Percentiles rank a stretch among this genome's conserved stretches.
Conservation (phyloP, 306 rosid species). For the Notholithocarpus densiflorus region DNA sequence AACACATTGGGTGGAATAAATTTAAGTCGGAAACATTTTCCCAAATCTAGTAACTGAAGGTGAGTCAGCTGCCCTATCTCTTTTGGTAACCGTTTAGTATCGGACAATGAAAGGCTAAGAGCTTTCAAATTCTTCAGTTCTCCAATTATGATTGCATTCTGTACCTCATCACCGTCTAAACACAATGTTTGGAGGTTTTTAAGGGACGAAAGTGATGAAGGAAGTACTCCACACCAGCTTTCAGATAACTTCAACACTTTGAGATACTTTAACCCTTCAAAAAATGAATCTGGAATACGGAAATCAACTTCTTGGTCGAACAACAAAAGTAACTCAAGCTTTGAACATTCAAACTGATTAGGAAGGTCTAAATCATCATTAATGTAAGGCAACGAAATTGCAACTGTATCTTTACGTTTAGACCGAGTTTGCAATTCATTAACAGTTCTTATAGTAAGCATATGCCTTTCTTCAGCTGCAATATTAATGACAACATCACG, state of each 20-base stretch:
- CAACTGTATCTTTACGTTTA: fast-evolving
- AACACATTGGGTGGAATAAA: neutral
- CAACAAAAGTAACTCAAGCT: neutral
- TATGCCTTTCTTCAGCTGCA: no score
- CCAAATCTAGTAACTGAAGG: neutral
- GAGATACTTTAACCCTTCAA: neutral
- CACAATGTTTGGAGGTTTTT: neutral
- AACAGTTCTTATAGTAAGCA: neutral
- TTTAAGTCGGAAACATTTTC: fast-evolving
- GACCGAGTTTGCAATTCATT: neutral
- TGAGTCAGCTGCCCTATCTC: neutral
- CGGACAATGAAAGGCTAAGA: neutral
- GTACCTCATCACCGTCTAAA: neutral
- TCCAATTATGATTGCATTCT: neutral
- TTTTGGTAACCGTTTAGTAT: neutral
- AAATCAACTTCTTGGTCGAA: fast-evolving
- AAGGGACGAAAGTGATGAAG: neutral
- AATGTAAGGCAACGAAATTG: neutral
- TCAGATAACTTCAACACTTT: neutral
- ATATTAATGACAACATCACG: neutral
- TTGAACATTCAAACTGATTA: neutral
- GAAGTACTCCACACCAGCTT: neutral
- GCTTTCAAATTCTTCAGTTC: neutral
- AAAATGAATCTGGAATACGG: neutral
- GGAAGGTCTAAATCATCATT: neutral